Evolutionary conservation across 192 early-diverging fungal genomes (phyloP), one percentile per base, ranked within the genome.

Genomic region (Phlyctochytrium bullatum): DNA sequence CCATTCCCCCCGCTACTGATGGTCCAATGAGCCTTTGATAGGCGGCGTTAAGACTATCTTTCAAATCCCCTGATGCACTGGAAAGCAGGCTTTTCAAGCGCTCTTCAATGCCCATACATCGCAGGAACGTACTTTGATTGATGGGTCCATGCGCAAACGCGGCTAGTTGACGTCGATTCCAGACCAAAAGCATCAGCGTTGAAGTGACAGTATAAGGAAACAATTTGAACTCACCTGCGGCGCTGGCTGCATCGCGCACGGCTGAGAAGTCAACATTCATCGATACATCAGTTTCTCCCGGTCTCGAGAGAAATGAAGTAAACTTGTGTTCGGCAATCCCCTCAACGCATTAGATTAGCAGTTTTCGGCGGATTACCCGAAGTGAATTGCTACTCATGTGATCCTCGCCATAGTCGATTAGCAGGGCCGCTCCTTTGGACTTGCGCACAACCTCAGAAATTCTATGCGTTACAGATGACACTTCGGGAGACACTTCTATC

Each of bases 321-420:
- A 94, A 93, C 65, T 86, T 80, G 78, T 98, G 97, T 36, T 83
- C 80, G 59, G 78, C 83, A 57, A 99, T 93, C 3, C 90, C 97
- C 82, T 93, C 65, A 31, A 23, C n/a, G 64, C 0, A 2, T 23
- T 2, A 57, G 59, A 4, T 59, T 40, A 61, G 6, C 52, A 24
- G 68, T 32, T 27, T 12, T 52, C 14, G 47, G 34, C 40, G 66
- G 58, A 66, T 10, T 72, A 89, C 89, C 60, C 94, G 80, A 52
- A 97, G 78, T 51, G 89, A 93, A 64, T 94, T 88, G 3, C 87
- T 82, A 65, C 88, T 84, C 0, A 86, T 73, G 66, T 86, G 75
- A 69, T 95, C 88, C 58, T 87, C 79, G 14, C 97, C 97, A 69
- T 99, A 99, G 82, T 99, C 97, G 51, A 96, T 80, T 28, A 91